Evolutionary conservation across 2,329 filamentous ascomycete species (phyloP), one percentile per base, ranked within the genome.

Genomic region (Purpureocillium lavendulum): DNA sequence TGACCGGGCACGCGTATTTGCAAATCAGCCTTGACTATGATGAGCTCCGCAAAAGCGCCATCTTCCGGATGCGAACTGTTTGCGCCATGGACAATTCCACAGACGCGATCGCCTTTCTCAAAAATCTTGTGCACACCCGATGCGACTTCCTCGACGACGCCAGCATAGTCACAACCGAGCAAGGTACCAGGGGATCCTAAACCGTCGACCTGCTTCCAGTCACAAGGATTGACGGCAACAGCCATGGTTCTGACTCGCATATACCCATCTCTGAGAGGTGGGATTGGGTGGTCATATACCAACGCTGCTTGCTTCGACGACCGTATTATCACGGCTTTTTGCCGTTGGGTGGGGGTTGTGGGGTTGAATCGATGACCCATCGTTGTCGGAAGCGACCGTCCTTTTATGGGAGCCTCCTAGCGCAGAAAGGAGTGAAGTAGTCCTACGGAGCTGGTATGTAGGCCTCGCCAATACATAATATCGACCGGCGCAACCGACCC

Each of bases 91-190:
- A 44, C 50, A 11, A 61, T 48, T 5, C 70, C 71, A 17, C 54
- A 51, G 26, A 73, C 56, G 31, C 70, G 62, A 43, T 76, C 71
- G 3, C 72, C 71, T 39, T 62, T 63, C 48, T 62, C 62, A 42
- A 70, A 64, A 6, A 50, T 40, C 44, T 64, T 64, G 13, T 54
- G 65, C 15, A 69, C 64, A 28, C 59, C 60, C 4, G 49, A 39
- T 8, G 70, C 71, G 17, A 73, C 57, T 38, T 66, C 61, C 30
- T 68, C 62, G 3, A 75, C 62, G 12, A 65, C 49, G 30, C 71
- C 70, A 21, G 64, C 61, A 40, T 64, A 73, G 49, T 73, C 70
- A 39, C 61, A 67, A n/a, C 68, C 68, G 29, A 59, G 37, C 17
- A 48, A 45, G 29, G 42, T 17, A 13, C 53, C 52, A 17, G 44